Evolutionary conservation across 2,329 filamentous ascomycete genomes (phyloP), one percentile per base, ranked within the genome.

Genomic region (Emmonsiellopsis sp.): DNA sequence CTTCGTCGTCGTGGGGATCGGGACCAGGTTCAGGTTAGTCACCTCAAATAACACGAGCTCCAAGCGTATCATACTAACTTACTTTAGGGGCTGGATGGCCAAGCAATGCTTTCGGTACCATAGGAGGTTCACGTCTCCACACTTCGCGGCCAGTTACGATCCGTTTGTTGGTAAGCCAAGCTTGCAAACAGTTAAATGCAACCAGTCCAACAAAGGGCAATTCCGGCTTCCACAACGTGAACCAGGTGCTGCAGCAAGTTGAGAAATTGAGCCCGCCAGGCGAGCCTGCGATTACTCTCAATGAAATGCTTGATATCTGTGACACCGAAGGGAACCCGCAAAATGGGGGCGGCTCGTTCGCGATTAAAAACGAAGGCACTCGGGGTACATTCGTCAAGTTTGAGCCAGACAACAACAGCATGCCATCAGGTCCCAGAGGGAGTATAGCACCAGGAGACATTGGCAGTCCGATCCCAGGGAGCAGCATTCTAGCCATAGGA

Each of bases 261-360:
- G 54, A 59, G 35, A 78, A 81, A 52, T 76, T 87, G 32, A 82
- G 84, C 52, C 73, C 74, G 35, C 72, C 79, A n/a, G 76, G 76
- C 52, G 80, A 85, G 54, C 70, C 77, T 30, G 66, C 74, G 62
- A 82, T 75, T 68, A 76, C 59, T 68, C 82, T 75, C 64, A 78
- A 76, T 30, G 91, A 96, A 63, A 78, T 97, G 61, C 77, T 92
- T 40, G 83, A 87, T 54, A 85, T 94, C 55, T 93, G 88, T 67
- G 92, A 97, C 63, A 95, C 92, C 0, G 89, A 95, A 67, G 93
- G 93, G 54, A 94, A 86, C 62, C 67, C 75, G 2, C 82, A 85
- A 55, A 97, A 97, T 63, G 93, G 93, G 45, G 92, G 92, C 44
- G 93, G 93, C n/a, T 85, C 80, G 30, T 94, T 98, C 64, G 83